These are phyloP conservation scores for Neurospora sp. DNA, from an alignment of 495 filamentous ascomycete genomes.

Conservation along the genomic window DNA sequence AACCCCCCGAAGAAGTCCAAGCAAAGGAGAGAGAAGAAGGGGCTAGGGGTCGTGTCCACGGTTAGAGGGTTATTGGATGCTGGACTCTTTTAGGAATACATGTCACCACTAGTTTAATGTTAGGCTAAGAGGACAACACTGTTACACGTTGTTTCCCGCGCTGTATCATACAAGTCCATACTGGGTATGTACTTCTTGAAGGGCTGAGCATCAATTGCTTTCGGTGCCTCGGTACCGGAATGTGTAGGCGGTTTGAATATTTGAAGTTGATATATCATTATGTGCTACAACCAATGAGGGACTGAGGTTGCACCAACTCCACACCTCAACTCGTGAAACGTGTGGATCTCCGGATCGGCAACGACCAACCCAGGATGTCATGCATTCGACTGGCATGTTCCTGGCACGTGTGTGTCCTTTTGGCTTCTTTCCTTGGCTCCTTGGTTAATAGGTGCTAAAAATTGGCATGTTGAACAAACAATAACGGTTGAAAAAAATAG, in stretches of 20 bases:
- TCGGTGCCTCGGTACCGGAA: background rate
- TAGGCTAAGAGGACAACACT: background rate
- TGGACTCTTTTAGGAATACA: background rate
- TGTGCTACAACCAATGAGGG: background rate
- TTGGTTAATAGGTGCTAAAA: background rate
- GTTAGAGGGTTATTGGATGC: slow-evolving; percentile 25
- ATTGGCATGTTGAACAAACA: background rate
- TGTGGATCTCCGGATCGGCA: background rate
- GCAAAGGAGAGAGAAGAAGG: slow-evolving; percentile 34
- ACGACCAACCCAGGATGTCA: background rate
- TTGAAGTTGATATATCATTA: background rate
- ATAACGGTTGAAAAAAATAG: background rate
- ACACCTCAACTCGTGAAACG: background rate
- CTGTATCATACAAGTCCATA: background rate
- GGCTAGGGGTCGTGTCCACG: slow-evolving; percentile 22
- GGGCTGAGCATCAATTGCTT: background rate
- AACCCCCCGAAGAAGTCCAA: slow-evolving; percentile 34
- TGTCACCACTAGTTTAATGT: background rate
- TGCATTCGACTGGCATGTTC: background rate
- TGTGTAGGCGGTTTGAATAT: background rate
- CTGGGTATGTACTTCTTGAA: background rate
- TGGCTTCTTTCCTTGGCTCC: background rate
- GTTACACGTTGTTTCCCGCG: background rate
- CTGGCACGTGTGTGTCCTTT: background rate
- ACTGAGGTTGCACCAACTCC: background rate